A percentile compares a stretch with the other conserved stretches of the same genome.
Evolutionary conservation across 2,329 filamentous ascomycete species (phyloP).

Genomic region (Parasarocladium wereldwijsianum): DNA sequence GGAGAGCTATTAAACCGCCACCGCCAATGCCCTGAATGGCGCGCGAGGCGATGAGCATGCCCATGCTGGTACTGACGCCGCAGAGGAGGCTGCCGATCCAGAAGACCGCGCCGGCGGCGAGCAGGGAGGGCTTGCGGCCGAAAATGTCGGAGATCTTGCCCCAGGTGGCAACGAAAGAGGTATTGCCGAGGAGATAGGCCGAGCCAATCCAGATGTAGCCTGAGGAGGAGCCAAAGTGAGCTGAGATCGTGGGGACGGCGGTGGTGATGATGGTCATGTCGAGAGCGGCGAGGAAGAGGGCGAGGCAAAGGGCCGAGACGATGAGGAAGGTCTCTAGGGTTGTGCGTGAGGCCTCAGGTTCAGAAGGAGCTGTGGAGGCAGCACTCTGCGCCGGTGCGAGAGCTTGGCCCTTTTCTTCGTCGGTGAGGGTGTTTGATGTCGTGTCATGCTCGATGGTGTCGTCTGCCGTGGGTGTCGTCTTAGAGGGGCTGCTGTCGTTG

Average conservation of each 20-base stretch:
- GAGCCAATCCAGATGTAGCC: slow-evolving; percentile 70
- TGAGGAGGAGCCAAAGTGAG: slow-evolving; percentile 46
- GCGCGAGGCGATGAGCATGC: slow-evolving; percentile 37
- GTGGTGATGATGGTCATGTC: slow-evolving; percentile 52
- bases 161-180: slow-evolving; percentile 55
- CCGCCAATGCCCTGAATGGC: slow-evolving; percentile 43
- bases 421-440: background rate
- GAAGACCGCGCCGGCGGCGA: slow-evolving; percentile 36
- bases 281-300: slow-evolving; percentile 38
- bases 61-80: slow-evolving; percentile 32
- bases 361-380: slow-evolving; percentile 5
- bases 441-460: background rate
- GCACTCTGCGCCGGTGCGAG: background rate
- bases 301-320: slow-evolving; percentile 25
- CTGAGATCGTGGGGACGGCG: slow-evolving; percentile 49
- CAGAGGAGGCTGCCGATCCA: slow-evolving; percentile 39
- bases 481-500: background rate
- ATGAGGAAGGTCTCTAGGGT: slow-evolving; percentile 22
- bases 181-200: slow-evolving; percentile 57
- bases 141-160: slow-evolving; percentile 46
- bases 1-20: slow-evolving; percentile 42
- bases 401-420: slow-evolving; percentile 3
- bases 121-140: slow-evolving; percentile 39
- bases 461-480: background rate
- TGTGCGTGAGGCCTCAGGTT: slow-evolving; percentile 21